Evolutionary conservation across 352 stramenopile genomes (phyloP), one percentile per base, ranked within the genome.

Genomic region (Pythium biforme): DNA sequence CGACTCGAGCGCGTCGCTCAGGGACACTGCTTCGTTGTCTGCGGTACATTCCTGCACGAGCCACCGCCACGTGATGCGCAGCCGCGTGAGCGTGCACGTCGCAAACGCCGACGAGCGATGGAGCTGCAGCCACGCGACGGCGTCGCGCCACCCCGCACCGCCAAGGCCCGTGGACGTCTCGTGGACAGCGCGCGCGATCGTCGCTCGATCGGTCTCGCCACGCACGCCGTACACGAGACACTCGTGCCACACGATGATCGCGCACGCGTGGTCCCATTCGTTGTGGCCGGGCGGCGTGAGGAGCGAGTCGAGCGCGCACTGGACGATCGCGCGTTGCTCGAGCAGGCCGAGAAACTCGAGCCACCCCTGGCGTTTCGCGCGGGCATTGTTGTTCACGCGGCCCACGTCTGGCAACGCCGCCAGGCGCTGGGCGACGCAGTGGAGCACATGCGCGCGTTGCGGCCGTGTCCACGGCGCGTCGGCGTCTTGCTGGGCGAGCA

Each of bases 41-140:
- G 12, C 37, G 37, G 37, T 48, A 33, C 62, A 49, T 20, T 22
- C 19, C 43, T 69, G 67, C 45, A 86, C 31, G n/a, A 90, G 73
- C 81, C 81, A 90, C 60, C 81, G 79, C 80, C 80, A 89, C 33
- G 75, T 67, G 19, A 89, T 45, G 19, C 75, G 71, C 49, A 89
- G 70, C 7, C 73, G 69, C 23, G 82, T 46, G 11, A 66, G 48
- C 9, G 74, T 64, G 22, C 75, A 52, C 3, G 49, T 33, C 12
- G 50, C 59, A 50, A 83, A 88, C 1, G 74, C 53, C 6, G 69
- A 62, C 9, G 62, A 69, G 15, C 77, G 80, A 55, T 67, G 75
- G 25, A 63, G 75, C 55, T 79, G 56, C 20, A 89, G 62, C 73
- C 78, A 89, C 29, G 62, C 50, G 12, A 68, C 64, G 10, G 73